Percentiles rank a stretch among this genome's conserved stretches.
These are phyloP conservation scores for Adansonia gregorii DNA, from an alignment of 441 rosid species.

Conservation along the genomic window DNA sequence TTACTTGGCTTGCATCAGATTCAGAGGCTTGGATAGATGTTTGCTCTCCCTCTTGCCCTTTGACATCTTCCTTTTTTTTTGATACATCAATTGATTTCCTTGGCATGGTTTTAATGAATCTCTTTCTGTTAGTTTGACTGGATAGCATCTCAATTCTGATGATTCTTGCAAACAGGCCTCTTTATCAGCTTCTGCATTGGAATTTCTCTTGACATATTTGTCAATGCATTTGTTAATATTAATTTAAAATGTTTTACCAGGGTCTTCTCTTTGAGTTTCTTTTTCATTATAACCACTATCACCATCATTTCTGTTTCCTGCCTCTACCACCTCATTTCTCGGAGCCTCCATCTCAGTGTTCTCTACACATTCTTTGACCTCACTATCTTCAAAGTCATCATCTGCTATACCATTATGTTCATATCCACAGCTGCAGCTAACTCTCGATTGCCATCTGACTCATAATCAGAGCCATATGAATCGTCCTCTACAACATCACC, in stretches of 20 bases:
- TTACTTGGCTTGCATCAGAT: slow-evolving; percentile 39
- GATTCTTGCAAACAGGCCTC: slow-evolving; percentile 38
- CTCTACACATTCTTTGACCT: slow-evolving; percentile 52
- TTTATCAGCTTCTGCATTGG: slow-evolving; percentile 29
- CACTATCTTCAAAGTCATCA: slow-evolving; percentile 64
- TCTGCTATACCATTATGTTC: slow-evolving; percentile 46
- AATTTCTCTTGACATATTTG: slow-evolving; percentile 29
- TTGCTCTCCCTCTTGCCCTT: slow-evolving; percentile 38
- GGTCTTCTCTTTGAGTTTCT: slow-evolving; percentile 35
- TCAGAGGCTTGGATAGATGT: slow-evolving; percentile 37
- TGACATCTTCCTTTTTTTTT: slow-evolving; percentile 34
- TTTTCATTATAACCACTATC: slow-evolving; percentile 42
- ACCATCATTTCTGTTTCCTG: slow-evolving; percentile 25
- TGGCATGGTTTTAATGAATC: slow-evolving; percentile 18
- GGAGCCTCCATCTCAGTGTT: slow-evolving; percentile 32
- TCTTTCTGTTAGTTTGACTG: slow-evolving; percentile 33
- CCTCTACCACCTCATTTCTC: slow-evolving; percentile 32
- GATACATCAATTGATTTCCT: slow-evolving; percentile 35
- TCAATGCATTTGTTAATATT: slow-evolving; percentile 29
- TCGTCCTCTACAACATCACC: slow-evolving; percentile 56
- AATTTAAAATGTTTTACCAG: slow-evolving; percentile 36
- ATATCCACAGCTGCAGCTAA: slow-evolving; percentile 43
- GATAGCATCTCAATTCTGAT: slow-evolving; percentile 35
- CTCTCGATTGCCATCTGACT: slow-evolving; percentile 51
- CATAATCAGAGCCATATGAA: slow-evolving; percentile 47